Evolutionary conservation across 257 asterid genomes (phyloP).

Genomic region (Nicotiana tomentosiformis): DNA sequence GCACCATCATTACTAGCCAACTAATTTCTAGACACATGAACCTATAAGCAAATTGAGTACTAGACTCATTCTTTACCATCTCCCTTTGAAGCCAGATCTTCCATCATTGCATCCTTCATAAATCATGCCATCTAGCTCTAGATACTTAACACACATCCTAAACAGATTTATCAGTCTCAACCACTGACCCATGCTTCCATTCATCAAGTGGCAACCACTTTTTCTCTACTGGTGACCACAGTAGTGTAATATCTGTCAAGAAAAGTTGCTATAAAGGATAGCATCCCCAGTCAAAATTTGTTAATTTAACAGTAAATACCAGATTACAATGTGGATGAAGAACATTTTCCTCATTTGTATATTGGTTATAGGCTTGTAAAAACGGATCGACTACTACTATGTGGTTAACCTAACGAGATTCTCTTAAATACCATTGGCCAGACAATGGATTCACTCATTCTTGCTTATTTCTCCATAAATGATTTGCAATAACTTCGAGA

Average conservation of each 20-base stretch:
- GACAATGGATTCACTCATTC: neutral
- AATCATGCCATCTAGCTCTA: neutral
- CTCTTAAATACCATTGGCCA: neutral
- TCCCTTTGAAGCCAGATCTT: neutral
- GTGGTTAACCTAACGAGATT: neutral
- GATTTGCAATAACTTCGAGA: neutral
- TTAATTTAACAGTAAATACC: neutral
- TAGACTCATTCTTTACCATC: neutral
- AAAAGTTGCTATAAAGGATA: neutral
- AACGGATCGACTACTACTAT: neutral
- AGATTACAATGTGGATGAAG: neutral
- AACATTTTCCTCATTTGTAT: neutral
- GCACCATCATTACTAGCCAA: neutral
- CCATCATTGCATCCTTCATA: neutral
- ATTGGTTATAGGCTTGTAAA: neutral
- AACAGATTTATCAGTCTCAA: neutral
- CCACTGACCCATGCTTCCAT: neutral
- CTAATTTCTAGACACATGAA: neutral
- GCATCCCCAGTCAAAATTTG: neutral
- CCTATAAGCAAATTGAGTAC: neutral
- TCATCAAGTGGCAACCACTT: neutral
- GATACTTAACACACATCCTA: neutral
- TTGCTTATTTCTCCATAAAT: neutral
- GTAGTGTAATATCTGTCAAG: neutral
- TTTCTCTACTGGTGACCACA: neutral